Conservation (phyloP, 2,329 filamentous ascomycete genomes). For the Xylaria sp. region DNA sequence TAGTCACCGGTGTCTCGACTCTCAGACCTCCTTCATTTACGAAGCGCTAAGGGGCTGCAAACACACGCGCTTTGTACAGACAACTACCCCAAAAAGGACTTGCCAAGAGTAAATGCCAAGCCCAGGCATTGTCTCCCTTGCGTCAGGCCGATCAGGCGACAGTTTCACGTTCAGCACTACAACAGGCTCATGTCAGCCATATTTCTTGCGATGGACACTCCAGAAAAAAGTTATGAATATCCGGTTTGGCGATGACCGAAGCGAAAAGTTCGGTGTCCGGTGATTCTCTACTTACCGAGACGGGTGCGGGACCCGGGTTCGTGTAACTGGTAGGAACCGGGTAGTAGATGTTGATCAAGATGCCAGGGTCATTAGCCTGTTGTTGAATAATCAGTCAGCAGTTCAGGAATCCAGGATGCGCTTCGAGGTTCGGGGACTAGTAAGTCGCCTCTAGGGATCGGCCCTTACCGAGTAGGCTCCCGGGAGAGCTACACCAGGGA, state of each 20-base stretch:
- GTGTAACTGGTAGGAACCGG: slow-evolving; percentile 28
- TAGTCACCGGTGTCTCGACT: neutral
- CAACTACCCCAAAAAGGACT: neutral
- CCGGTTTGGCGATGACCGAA: neutral
- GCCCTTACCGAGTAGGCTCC: slow-evolving; percentile 26
- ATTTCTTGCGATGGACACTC: neutral
- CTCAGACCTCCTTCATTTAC: neutral
- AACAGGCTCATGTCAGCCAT: slow-evolving; percentile 10
- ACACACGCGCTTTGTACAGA: no score
- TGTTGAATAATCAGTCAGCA: neutral
- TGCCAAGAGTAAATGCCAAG: neutral
- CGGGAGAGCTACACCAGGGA: slow-evolving; percentile 27
- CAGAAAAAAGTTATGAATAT: neutral
- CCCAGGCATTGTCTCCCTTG: neutral
- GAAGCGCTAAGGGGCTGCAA: neutral
- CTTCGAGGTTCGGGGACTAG: neutral
- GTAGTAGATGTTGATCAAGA: slow-evolving; percentile 27
- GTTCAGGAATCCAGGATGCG: neutral
- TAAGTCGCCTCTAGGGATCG: neutral
- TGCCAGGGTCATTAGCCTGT: slow-evolving; percentile 27
- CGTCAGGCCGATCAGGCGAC: neutral
- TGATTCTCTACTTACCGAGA: slow-evolving; percentile 12
- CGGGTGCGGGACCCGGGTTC: slow-evolving; percentile 24
- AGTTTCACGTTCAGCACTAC: slow-evolving; percentile 13
- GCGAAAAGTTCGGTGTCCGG: neutral